These are phyloP conservation scores for Phytopythium kandeliae DNA, from an alignment of 352 stramenopile genomes.

Conservation along the genomic window DNA sequence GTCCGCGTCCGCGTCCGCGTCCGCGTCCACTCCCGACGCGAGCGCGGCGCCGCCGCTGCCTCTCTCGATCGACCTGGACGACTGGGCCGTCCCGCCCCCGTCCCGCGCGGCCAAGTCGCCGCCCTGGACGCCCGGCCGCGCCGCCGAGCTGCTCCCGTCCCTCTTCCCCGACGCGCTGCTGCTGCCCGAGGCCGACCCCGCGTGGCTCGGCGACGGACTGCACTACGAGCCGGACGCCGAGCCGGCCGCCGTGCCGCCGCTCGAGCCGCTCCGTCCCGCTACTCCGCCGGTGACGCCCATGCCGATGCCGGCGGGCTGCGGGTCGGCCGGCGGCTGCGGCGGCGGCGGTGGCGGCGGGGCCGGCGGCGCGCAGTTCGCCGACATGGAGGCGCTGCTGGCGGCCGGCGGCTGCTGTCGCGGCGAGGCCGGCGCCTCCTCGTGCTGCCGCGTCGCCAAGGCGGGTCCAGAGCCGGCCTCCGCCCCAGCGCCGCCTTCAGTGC, in stretches of 20 bases:
- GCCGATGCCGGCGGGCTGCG: too few relatives aligned
- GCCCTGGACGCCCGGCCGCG: slow-evolving; percentile 9
- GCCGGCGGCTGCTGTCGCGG: slow-evolving; percentile 9
- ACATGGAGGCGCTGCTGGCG: slow-evolving; percentile 4
- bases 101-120: slow-evolving; percentile 1
- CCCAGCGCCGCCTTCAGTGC: too few relatives aligned
- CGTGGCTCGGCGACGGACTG: slow-evolving; percentile 5
- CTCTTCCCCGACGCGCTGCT: slow-evolving; percentile 5
- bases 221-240: slow-evolving; percentile 4
- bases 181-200: slow-evolving; percentile 18
- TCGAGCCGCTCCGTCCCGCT: too few relatives aligned
- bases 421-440: slow-evolving; percentile 1
- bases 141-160: neutral
- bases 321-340: neutral
- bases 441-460: slow-evolving; percentile 1
- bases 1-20: slow-evolving; percentile 11
- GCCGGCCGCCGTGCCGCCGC: neutral
- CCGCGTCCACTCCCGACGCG: neutral
- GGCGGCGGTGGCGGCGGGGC: neutral
- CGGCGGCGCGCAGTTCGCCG: neutral
- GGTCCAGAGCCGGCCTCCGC: neutral
- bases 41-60: neutral
- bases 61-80: slow-evolving; percentile 11
- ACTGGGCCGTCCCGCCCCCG: slow-evolving; percentile 2
- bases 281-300: too few relatives aligned